Conservation (phyloP, 2,329 filamentous ascomycete species). For the Cadophora malorum region DNA sequence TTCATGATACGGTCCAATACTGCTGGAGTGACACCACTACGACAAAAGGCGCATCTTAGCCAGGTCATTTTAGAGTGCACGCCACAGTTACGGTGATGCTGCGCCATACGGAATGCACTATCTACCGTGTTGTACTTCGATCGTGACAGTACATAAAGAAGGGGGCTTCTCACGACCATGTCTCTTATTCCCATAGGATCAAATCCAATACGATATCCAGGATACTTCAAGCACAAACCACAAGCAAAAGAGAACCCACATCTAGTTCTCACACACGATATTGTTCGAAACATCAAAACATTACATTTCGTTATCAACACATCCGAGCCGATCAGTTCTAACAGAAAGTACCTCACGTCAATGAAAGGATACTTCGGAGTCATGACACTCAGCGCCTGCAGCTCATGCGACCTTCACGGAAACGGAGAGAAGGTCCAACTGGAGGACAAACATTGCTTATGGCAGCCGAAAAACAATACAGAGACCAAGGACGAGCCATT, state of each 20-base stretch:
- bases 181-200: not conserved
- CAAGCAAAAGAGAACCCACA: slow-evolving; percentile 23
- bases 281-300: slow-evolving; percentile 32
- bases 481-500: slow-evolving; percentile 28
- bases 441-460: slow-evolving; percentile 35
- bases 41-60: not conserved
- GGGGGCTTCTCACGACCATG: not conserved
- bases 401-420: slow-evolving; percentile 29
- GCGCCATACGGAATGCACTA: not conserved
- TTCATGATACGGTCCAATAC: not conserved
- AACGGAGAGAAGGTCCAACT: slow-evolving; percentile 36
- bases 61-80: not conserved
- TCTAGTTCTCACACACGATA: slow-evolving; percentile 29
- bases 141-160: slow-evolving; percentile 9
- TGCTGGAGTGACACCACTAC: slow-evolving; percentile 8
- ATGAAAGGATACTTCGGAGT: slow-evolving; percentile 38
- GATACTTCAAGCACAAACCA: slow-evolving; percentile 16
- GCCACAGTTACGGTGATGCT: slow-evolving; percentile 1
- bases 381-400: slow-evolving; percentile 32
- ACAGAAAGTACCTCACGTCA: slow-evolving; percentile 21
- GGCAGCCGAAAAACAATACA: slow-evolving; percentile 28
- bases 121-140: not conserved
- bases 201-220: slow-evolving; percentile 21
- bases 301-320: slow-evolving; percentile 28
- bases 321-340: slow-evolving; percentile 20